Conservation (phyloP, 2,329 filamentous ascomycete genomes). For the Fusarium fujikuroi region DNA sequence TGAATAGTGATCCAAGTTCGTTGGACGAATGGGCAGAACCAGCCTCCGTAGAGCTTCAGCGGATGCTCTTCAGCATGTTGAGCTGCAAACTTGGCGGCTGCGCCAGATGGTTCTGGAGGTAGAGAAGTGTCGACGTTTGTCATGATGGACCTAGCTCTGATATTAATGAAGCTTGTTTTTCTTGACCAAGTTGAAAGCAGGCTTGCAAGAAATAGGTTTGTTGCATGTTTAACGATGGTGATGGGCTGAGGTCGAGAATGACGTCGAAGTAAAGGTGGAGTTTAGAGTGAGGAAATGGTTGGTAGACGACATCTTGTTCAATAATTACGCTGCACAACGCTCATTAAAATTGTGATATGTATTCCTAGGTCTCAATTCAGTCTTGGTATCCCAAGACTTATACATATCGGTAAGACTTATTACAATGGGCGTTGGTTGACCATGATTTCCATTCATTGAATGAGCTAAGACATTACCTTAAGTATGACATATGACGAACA, state of each 20-base stretch:
- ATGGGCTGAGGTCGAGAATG: conserved; percentile 18
- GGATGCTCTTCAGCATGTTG: conserved; percentile 59
- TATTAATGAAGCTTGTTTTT: neutral
- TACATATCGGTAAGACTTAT: neutral
- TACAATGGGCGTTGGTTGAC: neutral
- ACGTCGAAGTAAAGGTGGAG: conserved; percentile 32
- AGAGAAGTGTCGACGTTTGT: conserved; percentile 60
- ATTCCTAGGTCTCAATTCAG: too few relatives aligned
- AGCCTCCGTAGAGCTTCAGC: conserved; percentile 76
- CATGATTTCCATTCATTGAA: neutral
- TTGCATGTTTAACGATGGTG: neutral
- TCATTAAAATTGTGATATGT: neutral
- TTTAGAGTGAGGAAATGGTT: neutral
- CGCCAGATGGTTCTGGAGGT: conserved; percentile 59
- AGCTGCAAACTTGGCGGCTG: conserved; percentile 59
- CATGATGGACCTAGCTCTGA: conserved; percentile 47
- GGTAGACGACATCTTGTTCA: neutral
- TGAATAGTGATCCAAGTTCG: conserved; percentile 77
- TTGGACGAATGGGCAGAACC: conserved; percentile 80
- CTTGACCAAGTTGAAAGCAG: neutral
- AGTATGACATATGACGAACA: neutral
- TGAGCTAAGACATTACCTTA: neutral
- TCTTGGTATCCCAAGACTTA: neutral
- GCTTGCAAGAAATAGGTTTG: neutral
- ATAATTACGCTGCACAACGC: neutral